Evolutionary conservation across 768 basidiomycete species (phyloP).

Genomic region (Coprinopsis cinerea): DNA sequence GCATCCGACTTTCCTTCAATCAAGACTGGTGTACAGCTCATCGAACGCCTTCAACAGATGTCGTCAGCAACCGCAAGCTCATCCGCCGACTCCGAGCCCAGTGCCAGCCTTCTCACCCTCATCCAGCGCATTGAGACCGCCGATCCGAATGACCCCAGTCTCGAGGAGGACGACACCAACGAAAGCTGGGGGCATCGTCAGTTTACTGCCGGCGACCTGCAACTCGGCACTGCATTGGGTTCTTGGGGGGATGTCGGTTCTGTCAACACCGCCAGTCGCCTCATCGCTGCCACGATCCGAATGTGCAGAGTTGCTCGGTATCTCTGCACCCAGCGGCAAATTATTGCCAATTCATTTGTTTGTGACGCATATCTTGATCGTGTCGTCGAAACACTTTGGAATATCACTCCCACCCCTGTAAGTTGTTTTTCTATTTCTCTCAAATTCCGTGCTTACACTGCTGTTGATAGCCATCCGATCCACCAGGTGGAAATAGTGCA

Average conservation of each 20-base stretch:
- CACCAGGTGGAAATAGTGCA: background rate
- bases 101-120: background rate
- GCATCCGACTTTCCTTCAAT: background rate
- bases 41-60: background rate
- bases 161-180: constrained; percentile 13
- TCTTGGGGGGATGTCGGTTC: background rate
- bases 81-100: background rate
- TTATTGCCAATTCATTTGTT: background rate
- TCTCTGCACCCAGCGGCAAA: background rate
- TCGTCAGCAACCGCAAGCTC: background rate
- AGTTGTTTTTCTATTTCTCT: too few relatives aligned
- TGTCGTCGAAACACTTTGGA: background rate
- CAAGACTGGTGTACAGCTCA: background rate
- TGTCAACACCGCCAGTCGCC: background rate
- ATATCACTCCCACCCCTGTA: too few relatives aligned
- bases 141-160: constrained; percentile 11
- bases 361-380: background rate
- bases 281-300: background rate
- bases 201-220: constrained; percentile 7
- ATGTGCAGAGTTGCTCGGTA: background rate
- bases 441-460: too few relatives aligned
- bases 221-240: background rate
- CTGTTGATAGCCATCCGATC: too few relatives aligned
- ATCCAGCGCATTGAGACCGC: constrained; percentile 10
- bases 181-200: constrained; percentile 16